phyloP scores from a whole-genome alignment of 257 asterid species.

The Cordia subcordata region DNA sequence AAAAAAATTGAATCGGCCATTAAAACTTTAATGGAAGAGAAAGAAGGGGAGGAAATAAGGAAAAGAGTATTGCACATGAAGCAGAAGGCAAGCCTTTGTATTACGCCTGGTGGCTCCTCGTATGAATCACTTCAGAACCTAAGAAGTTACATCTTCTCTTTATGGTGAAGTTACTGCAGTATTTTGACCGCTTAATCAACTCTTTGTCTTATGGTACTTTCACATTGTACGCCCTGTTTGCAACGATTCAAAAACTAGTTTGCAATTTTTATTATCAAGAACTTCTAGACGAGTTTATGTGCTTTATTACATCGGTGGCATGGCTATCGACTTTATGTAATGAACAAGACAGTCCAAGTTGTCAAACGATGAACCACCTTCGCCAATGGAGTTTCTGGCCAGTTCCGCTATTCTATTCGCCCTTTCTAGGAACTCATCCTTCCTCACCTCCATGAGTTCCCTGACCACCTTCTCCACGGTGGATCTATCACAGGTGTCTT shows the following conservation, averaged over 20 bases:
- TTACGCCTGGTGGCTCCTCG: constrained; percentile 23
- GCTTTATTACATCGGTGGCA: too few relatives aligned
- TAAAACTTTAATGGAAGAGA: constrained; percentile 19
- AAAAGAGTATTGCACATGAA: constrained; percentile 10
- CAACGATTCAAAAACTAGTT: too few relatives aligned
- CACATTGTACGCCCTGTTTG: too few relatives aligned
- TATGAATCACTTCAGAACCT: constrained; percentile 16
- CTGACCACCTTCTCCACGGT: constrained; percentile 15
- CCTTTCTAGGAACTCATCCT: constrained; percentile 15
- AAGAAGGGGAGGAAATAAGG: constrained; percentile 33
- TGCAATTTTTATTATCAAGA: too few relatives aligned
- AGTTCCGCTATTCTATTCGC: constrained; percentile 17
- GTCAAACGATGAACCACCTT: constrained; percentile 22
- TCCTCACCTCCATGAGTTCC: constrained; percentile 24
- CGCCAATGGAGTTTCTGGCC: constrained; percentile 23
- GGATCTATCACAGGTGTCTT: constrained; percentile 25
- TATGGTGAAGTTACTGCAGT: not conserved
- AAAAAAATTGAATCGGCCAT: constrained; percentile 15
- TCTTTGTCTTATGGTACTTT: too few relatives aligned
- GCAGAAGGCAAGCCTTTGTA: constrained; percentile 20
- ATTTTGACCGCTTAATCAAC: too few relatives aligned
- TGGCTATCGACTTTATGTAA: constrained; percentile 6
- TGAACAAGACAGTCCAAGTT: constrained; percentile 17
- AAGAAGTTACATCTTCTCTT: constrained; percentile 18
- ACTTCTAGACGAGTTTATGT: too few relatives aligned